Base-by-base conservation (phyloP, 371 early-diverging fungal species). In the Umbelopsis sp. region DNA sequence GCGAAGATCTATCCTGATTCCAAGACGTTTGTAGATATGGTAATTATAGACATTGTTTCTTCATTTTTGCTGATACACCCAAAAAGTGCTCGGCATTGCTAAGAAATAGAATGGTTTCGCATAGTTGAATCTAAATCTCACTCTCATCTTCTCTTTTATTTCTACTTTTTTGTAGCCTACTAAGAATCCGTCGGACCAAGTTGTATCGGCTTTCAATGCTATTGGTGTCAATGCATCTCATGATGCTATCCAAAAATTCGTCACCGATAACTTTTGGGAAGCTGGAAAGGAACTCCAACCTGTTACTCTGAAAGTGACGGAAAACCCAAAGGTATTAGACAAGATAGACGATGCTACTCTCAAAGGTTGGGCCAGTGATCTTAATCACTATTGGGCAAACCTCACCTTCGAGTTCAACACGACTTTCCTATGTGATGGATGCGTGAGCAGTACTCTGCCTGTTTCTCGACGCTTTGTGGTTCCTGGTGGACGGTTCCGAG, bases 401-500 rank as follows among this genome's bases (percentile, higher is more conserved):
- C 71, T 94, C 44, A 78, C 86, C 4, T 81, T 89, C 65, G 66
- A 77, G 50, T 79, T 78, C 52, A 82, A 91, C 65, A 65, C 77
- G n/a, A 70, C 76, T 7, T 35, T 52, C 7, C 57, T 90, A 9
- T 91, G 90, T 63, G 65, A 82, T 4, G 88, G 84, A 8, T 89
- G 90, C 64, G 79, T 63, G 0, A 77, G 87, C 3, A 84, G 87
- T 18, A 78, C 86, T 29, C 72, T 93, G 1, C 76, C 80, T 44
- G 78, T 87, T 0, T 72, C 80, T 14, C 76, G 85, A 51, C 88
- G 81, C 8, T 96, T 96, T 78, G 88, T 96, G 1, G 90, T 96
- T 11, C 96, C 97, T 11, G 97, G 97, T 5, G 96, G 96, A 6
- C 75, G 96, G 64, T 97, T 97, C 72, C 76, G 92, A 64, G 96